phyloP scores from a whole-genome alignment of 495 filamentous ascomycete species.

The Trichoderma parareesei region DNA sequence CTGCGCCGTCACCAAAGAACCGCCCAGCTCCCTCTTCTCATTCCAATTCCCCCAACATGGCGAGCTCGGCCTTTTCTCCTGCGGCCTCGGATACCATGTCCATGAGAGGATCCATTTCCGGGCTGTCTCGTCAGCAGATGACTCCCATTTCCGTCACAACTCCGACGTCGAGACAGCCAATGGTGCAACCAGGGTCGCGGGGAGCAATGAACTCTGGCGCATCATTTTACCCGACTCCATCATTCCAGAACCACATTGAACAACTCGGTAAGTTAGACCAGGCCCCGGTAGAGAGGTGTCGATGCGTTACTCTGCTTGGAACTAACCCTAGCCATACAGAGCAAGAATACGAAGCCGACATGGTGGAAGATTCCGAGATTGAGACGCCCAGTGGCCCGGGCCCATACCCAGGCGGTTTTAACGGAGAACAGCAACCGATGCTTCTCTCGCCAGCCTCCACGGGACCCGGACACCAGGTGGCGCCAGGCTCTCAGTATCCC shows the following conservation, averaged over 20 bases:
- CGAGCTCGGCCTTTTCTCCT: constrained; percentile 64
- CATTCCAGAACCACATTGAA: constrained; percentile 88
- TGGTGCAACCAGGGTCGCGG: constrained; percentile 21
- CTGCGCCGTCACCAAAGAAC: constrained; percentile 46
- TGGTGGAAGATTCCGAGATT: constrained; percentile 75
- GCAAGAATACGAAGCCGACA: constrained; percentile 97
- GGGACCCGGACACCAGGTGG: constrained; percentile 10
- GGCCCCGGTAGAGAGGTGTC: too few species aligned
- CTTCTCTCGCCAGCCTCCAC: constrained; percentile 13
- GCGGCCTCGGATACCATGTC: constrained; percentile 48
- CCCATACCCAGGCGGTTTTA: constrained; percentile 45
- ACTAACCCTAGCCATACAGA: constrained; percentile 58
- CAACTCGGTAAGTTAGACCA: constrained; percentile 87
- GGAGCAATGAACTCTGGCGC: constrained; percentile 27
- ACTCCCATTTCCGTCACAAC: constrained; percentile 30
- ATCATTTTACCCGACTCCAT: constrained; percentile 66
- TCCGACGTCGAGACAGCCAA: constrained; percentile 23
- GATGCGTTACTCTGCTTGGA: background rate
- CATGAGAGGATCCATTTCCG: constrained; percentile 32
- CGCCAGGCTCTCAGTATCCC: constrained; percentile 23
- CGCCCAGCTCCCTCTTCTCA: constrained; percentile 81
- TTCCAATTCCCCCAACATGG: constrained; percentile 65
- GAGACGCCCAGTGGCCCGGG: constrained; percentile 60
- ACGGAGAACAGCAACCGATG: constrained; percentile 29
- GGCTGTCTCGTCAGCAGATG: constrained; percentile 35